Evolutionary conservation across 331 rosid genomes (phyloP), one percentile per base, ranked within the genome.

Genomic region (Phaseolus coccineus): DNA sequence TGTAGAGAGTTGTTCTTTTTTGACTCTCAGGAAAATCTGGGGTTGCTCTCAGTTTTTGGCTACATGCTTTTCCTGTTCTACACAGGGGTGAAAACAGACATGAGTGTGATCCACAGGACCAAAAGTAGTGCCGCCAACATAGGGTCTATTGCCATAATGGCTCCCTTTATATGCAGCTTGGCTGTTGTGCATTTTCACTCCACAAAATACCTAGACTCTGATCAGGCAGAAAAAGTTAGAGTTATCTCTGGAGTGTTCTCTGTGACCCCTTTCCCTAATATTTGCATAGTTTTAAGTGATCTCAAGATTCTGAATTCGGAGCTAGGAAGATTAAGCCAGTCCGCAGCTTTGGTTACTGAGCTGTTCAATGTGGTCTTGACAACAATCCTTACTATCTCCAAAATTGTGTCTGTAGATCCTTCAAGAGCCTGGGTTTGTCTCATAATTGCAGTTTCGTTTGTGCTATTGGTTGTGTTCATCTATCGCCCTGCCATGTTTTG

Each of bases 281-380:
- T 85, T 28, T 78, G 87, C 15, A 63, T 73, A 0, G 68, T 81
- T 13, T 15, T 87, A 14, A 80, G 80, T 28, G 91, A 87, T 25
- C 80, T 85, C 1, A 87, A 85, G 67, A 80, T 87, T 39, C 63
- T 85, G 22, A 87, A 87, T 59, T 87, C 91, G 0, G 87, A 85
- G 37, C 12, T 87, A 2, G 91, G 91, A 1, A 64, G 87, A 19
- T 6, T 87, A 15, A 85, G 82, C 47, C 82, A 80, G 22, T 85
- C 86, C 6, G 44, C 91, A 1, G 66, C 89, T 15, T 4, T 87
- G 25, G 76, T 87, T 1, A 33, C 81, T 44, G 91, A 87, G 46
- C 6, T 81, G 7, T 62, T 87, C 15, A 77, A 68, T 12, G 27
- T 78, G 0, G 40, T 78, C 53, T 6, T 79, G 24, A 11, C 15